These are phyloP conservation scores for Afroboletus lepidellus DNA, from an alignment of 1,284 basidiomycete genomes.

Conservation along the genomic window DNA sequence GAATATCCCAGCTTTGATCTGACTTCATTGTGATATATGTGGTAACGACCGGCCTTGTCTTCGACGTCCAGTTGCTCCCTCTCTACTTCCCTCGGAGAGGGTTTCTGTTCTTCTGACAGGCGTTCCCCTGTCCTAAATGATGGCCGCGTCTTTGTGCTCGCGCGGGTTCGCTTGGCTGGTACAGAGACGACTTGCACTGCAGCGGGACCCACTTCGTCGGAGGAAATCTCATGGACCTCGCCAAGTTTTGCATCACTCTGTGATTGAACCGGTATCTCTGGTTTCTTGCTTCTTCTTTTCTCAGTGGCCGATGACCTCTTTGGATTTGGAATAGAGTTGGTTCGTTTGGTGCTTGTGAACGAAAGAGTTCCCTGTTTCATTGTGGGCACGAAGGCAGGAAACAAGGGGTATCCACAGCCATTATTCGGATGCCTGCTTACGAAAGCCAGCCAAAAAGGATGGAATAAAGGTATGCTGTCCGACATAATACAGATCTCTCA, in stretches of 20 bases:
- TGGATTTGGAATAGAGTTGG: conserved; percentile 33
- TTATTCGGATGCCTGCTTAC: not conserved
- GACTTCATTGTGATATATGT: conserved; percentile 40
- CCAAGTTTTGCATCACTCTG: not conserved
- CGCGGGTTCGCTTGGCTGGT: conserved; percentile 24
- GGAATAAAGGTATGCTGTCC: conserved; percentile 13
- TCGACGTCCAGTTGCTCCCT: conserved; percentile 17
- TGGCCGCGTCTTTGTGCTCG: conserved; percentile 9
- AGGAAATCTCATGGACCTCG: conserved; percentile 16
- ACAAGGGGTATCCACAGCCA: conserved; percentile 9
- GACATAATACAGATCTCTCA: conserved; percentile 12
- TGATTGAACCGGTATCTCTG: not conserved
- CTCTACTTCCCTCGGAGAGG: conserved; percentile 4
- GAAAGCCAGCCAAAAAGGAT: not conserved
- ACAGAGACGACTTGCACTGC: conserved; percentile 5
- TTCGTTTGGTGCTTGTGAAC: conserved; percentile 52
- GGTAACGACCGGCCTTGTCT: conserved; percentile 49
- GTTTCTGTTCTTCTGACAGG: conserved; percentile 5
- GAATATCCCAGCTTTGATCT: conserved; percentile 55
- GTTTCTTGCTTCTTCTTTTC: conserved; percentile 14
- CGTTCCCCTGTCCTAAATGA: conserved; percentile 1
- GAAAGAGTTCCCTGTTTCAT: conserved; percentile 49
- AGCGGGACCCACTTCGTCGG: conserved; percentile 16
- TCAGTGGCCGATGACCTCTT: conserved; percentile 25
- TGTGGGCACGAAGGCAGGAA: conserved; percentile 8